A percentile compares a stretch with the other conserved stretches of the same genome.
Evolutionary conservation across 306 rosid species (phyloP).

Genomic region (Quercus engelmannii): DNA sequence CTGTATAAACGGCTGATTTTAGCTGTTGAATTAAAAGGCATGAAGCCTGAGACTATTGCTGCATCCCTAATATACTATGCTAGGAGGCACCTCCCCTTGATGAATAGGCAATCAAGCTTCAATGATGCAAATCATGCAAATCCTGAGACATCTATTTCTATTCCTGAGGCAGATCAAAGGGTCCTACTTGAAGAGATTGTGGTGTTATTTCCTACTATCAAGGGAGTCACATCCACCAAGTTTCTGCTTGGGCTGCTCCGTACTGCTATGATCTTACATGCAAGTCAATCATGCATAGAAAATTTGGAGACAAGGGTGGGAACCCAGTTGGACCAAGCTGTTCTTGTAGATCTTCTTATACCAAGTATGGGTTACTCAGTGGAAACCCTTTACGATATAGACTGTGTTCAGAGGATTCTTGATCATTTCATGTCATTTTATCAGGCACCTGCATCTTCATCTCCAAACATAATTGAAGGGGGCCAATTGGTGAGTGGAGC

Average conservation of each 20-base stretch:
- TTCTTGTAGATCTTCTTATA: constrained; percentile 64
- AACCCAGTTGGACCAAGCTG: constrained; percentile 66
- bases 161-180: constrained; percentile 62
- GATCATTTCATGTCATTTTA: constrained; percentile 63
- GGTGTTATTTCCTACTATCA: constrained; percentile 56
- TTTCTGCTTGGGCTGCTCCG: constrained; percentile 60
- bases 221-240: constrained; percentile 54
- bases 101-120: constrained; percentile 62
- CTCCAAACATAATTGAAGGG: constrained; percentile 61
- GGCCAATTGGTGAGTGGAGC: constrained; percentile 35
- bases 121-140: constrained; percentile 41
- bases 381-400: constrained; percentile 83
- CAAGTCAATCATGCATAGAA: constrained; percentile 63
- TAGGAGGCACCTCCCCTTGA: constrained; percentile 54
- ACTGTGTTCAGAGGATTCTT: constrained; percentile 71
- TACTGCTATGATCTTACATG: constrained; percentile 65
- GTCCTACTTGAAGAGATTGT: constrained; percentile 64
- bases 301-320: constrained; percentile 78
- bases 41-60: constrained; percentile 61
- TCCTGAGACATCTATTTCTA: constrained; percentile 32
- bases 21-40: constrained; percentile 63
- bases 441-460: constrained; percentile 29
- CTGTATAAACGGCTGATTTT: constrained; percentile 54
- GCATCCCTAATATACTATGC: constrained; percentile 55
- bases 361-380: constrained; percentile 70